Evolutionary conservation across 495 filamentous ascomycete genomes (phyloP).

Genomic region (Friedmanniomyces endolithicus): DNA sequence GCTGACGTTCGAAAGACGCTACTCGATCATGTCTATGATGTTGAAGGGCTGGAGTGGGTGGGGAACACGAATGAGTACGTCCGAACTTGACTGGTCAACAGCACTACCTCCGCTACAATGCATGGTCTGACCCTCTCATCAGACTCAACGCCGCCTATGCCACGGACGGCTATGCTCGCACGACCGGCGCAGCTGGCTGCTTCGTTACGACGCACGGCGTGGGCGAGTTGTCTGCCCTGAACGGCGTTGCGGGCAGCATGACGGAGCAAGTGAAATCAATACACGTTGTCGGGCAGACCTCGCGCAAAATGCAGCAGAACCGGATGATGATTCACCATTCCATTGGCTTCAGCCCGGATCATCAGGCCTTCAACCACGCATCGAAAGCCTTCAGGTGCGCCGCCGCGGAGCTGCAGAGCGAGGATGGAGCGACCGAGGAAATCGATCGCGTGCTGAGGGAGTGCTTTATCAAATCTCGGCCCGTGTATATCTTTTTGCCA

Average conservation of each 20-base stretch:
- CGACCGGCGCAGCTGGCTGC: slow-evolving; percentile 25
- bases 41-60: slow-evolving; percentile 29
- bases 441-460: slow-evolving; percentile 32
- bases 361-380: slow-evolving; percentile 29
- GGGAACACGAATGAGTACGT: slow-evolving; percentile 31
- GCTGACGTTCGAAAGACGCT: slow-evolving; percentile 14
- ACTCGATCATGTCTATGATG: slow-evolving; percentile 30
- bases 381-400: slow-evolving; percentile 24
- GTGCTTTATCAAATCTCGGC: slow-evolving; percentile 27
- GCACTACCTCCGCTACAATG: too few species aligned
- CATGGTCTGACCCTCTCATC: background rate
- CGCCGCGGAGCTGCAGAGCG: slow-evolving; percentile 27
- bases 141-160: slow-evolving; percentile 25
- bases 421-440: slow-evolving; percentile 26
- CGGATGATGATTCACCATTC: slow-evolving; percentile 35
- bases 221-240: slow-evolving; percentile 32
- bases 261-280: slow-evolving; percentile 30
- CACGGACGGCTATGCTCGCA: slow-evolving; percentile 31
- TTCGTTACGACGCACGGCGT: slow-evolving; percentile 33
- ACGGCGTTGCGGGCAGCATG: slow-evolving; percentile 30
- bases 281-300: slow-evolving; percentile 32
- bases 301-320: slow-evolving; percentile 26
- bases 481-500: slow-evolving; percentile 33
- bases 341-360: slow-evolving; percentile 21
- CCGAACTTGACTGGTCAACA: background rate